These are phyloP conservation scores for Quercus aquifolioides DNA, from an alignment of 306 rosid genomes.

Conservation along the genomic window DNA sequence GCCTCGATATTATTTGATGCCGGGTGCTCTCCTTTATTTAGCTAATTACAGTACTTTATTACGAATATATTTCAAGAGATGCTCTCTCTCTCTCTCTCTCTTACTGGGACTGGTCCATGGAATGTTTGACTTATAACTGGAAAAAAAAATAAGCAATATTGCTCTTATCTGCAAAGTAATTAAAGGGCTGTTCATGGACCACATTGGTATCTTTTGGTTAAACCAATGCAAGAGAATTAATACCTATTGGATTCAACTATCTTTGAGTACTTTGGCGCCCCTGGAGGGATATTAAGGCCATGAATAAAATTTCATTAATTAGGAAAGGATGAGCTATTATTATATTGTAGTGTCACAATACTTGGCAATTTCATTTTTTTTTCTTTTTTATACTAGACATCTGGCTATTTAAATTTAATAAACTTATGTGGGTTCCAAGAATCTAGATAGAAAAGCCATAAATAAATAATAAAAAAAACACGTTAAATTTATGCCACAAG, in stretches of 20 bases:
- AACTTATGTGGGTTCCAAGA: too few relatives aligned
- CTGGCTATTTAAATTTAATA: too few relatives aligned
- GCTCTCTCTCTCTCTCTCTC: conserved; percentile 20
- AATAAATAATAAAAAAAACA: too few relatives aligned
- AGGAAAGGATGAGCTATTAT: too few relatives aligned
- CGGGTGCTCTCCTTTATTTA: conserved; percentile 19
- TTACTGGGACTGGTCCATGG: conserved; percentile 42
- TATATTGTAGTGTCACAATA: too few relatives aligned
- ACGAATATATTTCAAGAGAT: conserved; percentile 9
- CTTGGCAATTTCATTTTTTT: too few relatives aligned
- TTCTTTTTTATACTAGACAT: too few relatives aligned
- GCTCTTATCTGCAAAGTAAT: neutral
- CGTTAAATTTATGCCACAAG: too few relatives aligned
- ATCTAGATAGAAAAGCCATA: too few relatives aligned
- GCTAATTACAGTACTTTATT: conserved; percentile 5
- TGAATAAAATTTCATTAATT: too few relatives aligned
- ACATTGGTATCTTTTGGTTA: conserved; percentile 11
- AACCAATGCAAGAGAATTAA: neutral
- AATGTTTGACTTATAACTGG: conserved; percentile 31
- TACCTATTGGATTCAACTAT: neutral
- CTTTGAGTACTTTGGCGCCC: too few relatives aligned
- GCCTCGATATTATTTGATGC: conserved; percentile 24
- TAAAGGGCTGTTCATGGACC: conserved; percentile 18
- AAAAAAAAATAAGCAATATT: neutral
- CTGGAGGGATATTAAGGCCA: too few relatives aligned